phyloP scores from a whole-genome alignment of 2,329 filamentous ascomycete species.

The Tolypocladium ovalisporum region DNA sequence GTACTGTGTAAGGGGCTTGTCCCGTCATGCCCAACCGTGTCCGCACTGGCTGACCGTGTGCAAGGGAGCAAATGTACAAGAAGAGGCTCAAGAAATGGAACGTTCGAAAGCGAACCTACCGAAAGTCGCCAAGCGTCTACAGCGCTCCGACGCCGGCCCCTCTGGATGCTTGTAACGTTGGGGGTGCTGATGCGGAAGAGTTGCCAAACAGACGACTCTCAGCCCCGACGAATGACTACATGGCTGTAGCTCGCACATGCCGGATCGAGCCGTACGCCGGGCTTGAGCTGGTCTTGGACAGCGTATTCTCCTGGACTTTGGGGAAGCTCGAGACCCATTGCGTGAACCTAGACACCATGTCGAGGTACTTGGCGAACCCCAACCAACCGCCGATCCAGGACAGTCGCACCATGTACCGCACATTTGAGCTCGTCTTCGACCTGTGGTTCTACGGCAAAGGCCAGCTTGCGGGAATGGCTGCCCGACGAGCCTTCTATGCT shows the following conservation, averaged over 20 bases:
- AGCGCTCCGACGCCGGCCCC: conserved; percentile 3
- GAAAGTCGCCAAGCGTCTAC: conserved; percentile 10
- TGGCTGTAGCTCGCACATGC: too few relatives aligned
- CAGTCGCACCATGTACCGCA: conserved; percentile 28
- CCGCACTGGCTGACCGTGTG: not conserved
- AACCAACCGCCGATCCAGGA: conserved; percentile 24
- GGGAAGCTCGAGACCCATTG: conserved; percentile 19
- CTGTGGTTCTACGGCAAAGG: conserved; percentile 24
- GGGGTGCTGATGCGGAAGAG: conserved; percentile 1
- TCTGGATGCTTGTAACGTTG: not conserved
- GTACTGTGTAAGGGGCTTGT: conserved; percentile 6
- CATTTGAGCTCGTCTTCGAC: conserved; percentile 26
- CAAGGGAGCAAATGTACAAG: conserved; percentile 28
- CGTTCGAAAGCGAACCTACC: conserved; percentile 23
- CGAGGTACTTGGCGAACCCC: conserved; percentile 21
- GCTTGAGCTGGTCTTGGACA: conserved; percentile 22
- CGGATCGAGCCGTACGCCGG: conserved; percentile 15
- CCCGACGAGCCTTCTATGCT: conserved; percentile 21
- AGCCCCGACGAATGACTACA: too few relatives aligned
- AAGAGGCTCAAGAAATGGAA: conserved; percentile 28
- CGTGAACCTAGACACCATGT: conserved; percentile 22
- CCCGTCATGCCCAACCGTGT: not conserved
- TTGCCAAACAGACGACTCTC: conserved; percentile 3
- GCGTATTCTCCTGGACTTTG: conserved; percentile 22
- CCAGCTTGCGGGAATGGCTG: conserved; percentile 23